Evolutionary conservation across 495 filamentous ascomycete species (phyloP).

Genomic region (Daldinia bambusicola): DNA sequence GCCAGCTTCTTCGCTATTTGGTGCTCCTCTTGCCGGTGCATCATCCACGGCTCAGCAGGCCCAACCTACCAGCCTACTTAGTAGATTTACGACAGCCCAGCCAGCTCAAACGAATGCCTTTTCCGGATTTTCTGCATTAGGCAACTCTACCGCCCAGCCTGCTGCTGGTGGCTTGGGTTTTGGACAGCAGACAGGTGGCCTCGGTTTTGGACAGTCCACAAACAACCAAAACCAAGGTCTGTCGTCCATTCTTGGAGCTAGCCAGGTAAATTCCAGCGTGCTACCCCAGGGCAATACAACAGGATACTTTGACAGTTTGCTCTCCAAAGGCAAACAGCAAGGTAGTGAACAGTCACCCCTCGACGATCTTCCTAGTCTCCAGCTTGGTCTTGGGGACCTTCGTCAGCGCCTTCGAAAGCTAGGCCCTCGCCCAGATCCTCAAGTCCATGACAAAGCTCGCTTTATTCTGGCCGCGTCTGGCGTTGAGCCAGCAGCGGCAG

Average conservation of each 20-base stretch:
- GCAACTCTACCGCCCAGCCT: conserved; percentile 15
- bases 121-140: conserved; percentile 26
- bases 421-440: conserved; percentile 62
- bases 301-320: conserved; percentile 87
- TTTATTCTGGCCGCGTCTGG: conserved; percentile 93
- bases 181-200: conserved; percentile 21
- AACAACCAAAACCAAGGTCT: conserved; percentile 26
- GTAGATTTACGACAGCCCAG: conserved; percentile 5
- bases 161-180: conserved; percentile 18
- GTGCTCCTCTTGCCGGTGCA: neutral
- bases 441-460: conserved; percentile 74
- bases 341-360: conserved; percentile 62
- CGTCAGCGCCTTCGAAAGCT: conserved; percentile 83
- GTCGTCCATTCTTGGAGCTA: conserved; percentile 36
- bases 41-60: conserved; percentile 10
- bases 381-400: conserved; percentile 88
- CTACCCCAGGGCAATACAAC: conserved; percentile 50
- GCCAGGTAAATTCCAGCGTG: conserved; percentile 29
- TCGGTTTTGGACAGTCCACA: conserved; percentile 24
- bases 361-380: conserved; percentile 73
- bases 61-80: conserved; percentile 17
- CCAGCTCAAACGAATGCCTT: conserved; percentile 23
- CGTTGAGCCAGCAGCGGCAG: conserved; percentile 77
- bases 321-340: conserved; percentile 79
- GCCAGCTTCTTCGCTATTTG: conserved; percentile 25